Evolutionary conservation across 2,329 filamentous ascomycete genomes (phyloP), one percentile per base, ranked within the genome.

Genomic region (Amauroascus niger): DNA sequence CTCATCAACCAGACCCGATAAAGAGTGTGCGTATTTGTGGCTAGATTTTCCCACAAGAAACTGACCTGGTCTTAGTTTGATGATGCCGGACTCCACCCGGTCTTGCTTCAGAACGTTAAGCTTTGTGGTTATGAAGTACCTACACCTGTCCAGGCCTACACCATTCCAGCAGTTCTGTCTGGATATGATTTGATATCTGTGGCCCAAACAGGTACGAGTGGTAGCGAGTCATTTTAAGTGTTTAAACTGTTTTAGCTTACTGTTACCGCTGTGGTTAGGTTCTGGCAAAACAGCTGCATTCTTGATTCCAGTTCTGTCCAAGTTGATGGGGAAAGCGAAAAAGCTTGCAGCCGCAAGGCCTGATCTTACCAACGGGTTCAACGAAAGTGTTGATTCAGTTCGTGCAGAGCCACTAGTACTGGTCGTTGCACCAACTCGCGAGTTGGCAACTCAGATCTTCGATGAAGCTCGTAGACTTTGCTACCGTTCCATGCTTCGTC

Each of bases 281-380:
- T 97, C 91, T 24, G 93, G 93, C 50, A 98, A 98, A 76, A 98
- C 93, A 0, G 91, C 87, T 0, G 90, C 93, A 0, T 98, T 93
- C 65, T 72, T 98, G 3, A 81, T 96, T 53, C 93, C 93, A 0
- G 87, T 95, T 56, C 65, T 97, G 49, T 95, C 89, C 56, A 86
- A 87, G 67, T 73, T 98, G 20, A 96, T 97, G 88, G 93, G 93
- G 24, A 97, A 97, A 72, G 88, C 87, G 5, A 93, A 89, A 72
- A 90, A 89, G 71, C 74, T 96, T 6, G 84, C 84, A 1, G 90
- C 87, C 4, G 78, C 82, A 43, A 86, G 90, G 3, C 88, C 90
- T 0, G 82, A 84, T 58, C 75, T 70, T 5, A 61, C 80, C 0
- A 67, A 69, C 1, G 76, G 71, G 0, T 84, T 82, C 62, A 71